Percentiles rank a stretch among this genome's conserved stretches.
These are phyloP conservation scores for Hyaloperonospora brassicae DNA, from an alignment of 352 stramenopile species.

Conservation along the genomic window DNA sequence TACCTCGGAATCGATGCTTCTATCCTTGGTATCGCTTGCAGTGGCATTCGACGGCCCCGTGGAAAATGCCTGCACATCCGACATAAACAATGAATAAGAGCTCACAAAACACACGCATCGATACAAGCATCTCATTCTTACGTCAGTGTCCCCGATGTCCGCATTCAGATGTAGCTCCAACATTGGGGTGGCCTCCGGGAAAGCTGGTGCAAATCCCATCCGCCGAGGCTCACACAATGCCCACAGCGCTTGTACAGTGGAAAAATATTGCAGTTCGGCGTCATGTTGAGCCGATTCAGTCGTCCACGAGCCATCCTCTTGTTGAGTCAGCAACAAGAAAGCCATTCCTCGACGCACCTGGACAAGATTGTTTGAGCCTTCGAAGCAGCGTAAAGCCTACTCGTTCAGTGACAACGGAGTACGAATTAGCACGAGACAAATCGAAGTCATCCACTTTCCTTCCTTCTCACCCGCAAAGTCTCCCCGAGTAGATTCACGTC, in stretches of 20 bases:
- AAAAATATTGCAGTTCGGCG: slow-evolving; percentile 30
- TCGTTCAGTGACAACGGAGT: neutral
- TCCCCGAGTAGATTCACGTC: slow-evolving; percentile 65
- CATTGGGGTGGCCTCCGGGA: slow-evolving; percentile 38
- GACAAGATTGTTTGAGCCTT: slow-evolving; percentile 58
- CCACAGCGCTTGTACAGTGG: slow-evolving; percentile 43
- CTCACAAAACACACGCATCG: neutral
- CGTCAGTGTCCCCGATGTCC: slow-evolving; percentile 27
- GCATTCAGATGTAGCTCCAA: slow-evolving; percentile 60
- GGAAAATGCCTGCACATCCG: slow-evolving; percentile 5
- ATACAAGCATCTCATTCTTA: slow-evolving; percentile 6
- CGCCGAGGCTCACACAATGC: slow-evolving; percentile 38
- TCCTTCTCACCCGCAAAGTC: slow-evolving; percentile 46
- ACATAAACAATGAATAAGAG: slow-evolving; percentile 9
- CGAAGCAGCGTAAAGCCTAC: slow-evolving; percentile 71
- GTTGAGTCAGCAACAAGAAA: slow-evolving; percentile 56
- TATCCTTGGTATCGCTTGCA: slow-evolving; percentile 2
- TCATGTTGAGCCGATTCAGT: slow-evolving; percentile 17
- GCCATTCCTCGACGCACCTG: slow-evolving; percentile 58
- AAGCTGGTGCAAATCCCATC: slow-evolving; percentile 57
- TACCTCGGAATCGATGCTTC: slow-evolving; percentile 15
- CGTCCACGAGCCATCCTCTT: slow-evolving; percentile 51
- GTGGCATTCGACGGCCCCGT: neutral
- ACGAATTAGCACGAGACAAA: neutral
- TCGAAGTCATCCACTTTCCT: neutral